Base-by-base conservation (phyloP, 306 rosid genomes). In the Cucurbita argyrosperma region DNA sequence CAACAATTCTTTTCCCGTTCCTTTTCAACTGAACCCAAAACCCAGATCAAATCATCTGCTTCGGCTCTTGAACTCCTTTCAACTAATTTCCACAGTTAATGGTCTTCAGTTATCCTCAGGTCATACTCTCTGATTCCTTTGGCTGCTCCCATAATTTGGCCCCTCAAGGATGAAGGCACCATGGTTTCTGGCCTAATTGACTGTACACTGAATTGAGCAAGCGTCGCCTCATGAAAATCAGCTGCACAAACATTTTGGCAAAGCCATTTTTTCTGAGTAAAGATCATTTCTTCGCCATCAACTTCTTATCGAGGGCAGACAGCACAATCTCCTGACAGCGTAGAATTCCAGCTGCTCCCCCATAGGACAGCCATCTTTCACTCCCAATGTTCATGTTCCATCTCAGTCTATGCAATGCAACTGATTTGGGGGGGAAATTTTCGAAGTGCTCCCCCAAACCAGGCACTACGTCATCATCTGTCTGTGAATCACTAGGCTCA, bases 321-420 rank as follows among this genome's bases (percentile, higher is more conserved):
- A 82, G 75, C 72, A 80, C 83, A 80, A 94, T 88, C 83, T 89
- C 87, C 73, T 89, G 92, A 77, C 96, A 94, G 18, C 99, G 96
- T 42, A 94, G 83, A 47, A 94, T 8, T 68, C 99, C 96, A 26
- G 85, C 84, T 5, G 92, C 99, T 62, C 97, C 97, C 45, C 97
- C 99, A 62, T 74, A 88, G 83, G 92, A 88, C 85, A 91, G 49
- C 99, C 99, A 91, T 85, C 79, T 89, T 79, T 94, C 99, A 79
- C 97, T 85, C 42, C 97, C 99, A 62, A 79, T 77, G 84, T 94
- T 94, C 95, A 84, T 85, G 85, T 91, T 94, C 99, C 97, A 91
- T 80, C 96, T 89, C 80, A 94, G 89, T 78, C 82, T 79, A 76
- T 87, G 97, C 83, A 94, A 61, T 58, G 97, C 95, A 53, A 85